Percentiles rank a stretch among this genome's conserved stretches.
phyloP scores from a whole-genome alignment of 106 monocot genomes.

The Acorus calamus region DNA sequence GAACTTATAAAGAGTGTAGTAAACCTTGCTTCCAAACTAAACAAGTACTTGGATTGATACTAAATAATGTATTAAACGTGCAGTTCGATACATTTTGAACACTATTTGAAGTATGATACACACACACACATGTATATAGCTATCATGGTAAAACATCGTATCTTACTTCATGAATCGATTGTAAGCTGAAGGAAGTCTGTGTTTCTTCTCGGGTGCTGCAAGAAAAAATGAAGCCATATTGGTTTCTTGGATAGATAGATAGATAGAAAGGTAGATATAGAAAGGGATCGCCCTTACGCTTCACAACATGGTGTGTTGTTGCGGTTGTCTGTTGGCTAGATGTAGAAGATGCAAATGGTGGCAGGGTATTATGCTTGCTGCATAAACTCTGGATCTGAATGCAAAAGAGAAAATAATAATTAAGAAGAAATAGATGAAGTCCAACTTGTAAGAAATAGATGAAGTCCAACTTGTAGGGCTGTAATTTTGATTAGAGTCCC shows the following conservation, averaged over 20 bases:
- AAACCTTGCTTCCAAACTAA: too few species aligned
- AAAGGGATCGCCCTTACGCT: constrained; percentile 24
- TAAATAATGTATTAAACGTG: too few species aligned
- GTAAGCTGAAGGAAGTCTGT: constrained; percentile 90
- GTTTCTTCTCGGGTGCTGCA: constrained; percentile 94
- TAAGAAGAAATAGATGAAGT: too few species aligned
- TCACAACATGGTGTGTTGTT: constrained; percentile 49
- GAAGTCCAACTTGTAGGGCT: too few species aligned
- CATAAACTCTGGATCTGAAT: too few species aligned
- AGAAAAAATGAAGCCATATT: constrained; percentile 6
- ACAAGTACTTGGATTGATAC: too few species aligned
- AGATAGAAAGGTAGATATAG: background rate
- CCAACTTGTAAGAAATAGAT: too few species aligned
- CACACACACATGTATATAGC: background rate
- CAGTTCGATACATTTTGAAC: too few species aligned
- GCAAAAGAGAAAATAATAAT: too few species aligned
- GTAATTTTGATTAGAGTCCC: too few species aligned
- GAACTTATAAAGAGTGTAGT: too few species aligned
- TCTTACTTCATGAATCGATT: constrained; percentile 95
- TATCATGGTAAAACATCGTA: background rate
- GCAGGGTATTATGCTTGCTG: background rate
- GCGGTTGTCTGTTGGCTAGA: constrained; percentile 24
- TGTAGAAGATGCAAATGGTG: constrained; percentile 18
- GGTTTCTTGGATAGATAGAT: background rate
- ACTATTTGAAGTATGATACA: too few species aligned